Conservation (phyloP, 2,329 filamentous ascomycete genomes). For the Piedraia hortae region DNA sequence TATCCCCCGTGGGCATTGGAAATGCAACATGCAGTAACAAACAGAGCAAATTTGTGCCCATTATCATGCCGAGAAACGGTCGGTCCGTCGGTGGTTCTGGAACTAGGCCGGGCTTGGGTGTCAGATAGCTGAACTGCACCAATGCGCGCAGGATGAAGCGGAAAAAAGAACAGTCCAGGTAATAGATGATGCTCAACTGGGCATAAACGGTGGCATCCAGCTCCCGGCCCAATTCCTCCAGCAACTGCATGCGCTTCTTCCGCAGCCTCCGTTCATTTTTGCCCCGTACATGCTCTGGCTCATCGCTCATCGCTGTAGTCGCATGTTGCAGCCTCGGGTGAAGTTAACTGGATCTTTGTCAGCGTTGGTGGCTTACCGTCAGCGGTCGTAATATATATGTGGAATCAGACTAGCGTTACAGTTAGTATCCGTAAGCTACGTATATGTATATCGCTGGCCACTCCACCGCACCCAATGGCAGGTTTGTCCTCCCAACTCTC, state of each 20-base stretch:
- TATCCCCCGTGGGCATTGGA: slow-evolving; percentile 16
- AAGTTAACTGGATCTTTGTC: no score
- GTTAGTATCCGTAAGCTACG: no score
- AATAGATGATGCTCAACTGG: slow-evolving; percentile 32
- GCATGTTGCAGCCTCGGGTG: no score
- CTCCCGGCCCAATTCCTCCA: slow-evolving; percentile 28
- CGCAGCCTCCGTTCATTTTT: slow-evolving; percentile 13
- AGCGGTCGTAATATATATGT: no score
- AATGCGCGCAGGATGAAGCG: slow-evolving; percentile 27
- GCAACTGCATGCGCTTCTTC: slow-evolving; percentile 18
- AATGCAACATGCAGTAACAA: slow-evolving; percentile 24
- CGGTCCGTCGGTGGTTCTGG: slow-evolving; percentile 21
- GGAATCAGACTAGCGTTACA: no score
- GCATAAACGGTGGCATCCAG: slow-evolving; percentile 33
- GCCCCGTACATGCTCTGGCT: no score
- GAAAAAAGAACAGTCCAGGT: slow-evolving; percentile 34
- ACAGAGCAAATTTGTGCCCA: slow-evolving; percentile 27
- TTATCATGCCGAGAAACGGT: slow-evolving; percentile 26
- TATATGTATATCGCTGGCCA: no score
- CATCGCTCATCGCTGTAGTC: slow-evolving; percentile 14
- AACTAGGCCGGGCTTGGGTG: slow-evolving; percentile 27
- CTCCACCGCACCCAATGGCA: no score
- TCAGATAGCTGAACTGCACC: slow-evolving; percentile 30
- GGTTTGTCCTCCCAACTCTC: no score
- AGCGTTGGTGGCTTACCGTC: no score